Evolutionary conservation across 2,329 filamentous ascomycete genomes (phyloP), one percentile per base, ranked within the genome.

Genomic region (Trichoderma atrobrunneum): DNA sequence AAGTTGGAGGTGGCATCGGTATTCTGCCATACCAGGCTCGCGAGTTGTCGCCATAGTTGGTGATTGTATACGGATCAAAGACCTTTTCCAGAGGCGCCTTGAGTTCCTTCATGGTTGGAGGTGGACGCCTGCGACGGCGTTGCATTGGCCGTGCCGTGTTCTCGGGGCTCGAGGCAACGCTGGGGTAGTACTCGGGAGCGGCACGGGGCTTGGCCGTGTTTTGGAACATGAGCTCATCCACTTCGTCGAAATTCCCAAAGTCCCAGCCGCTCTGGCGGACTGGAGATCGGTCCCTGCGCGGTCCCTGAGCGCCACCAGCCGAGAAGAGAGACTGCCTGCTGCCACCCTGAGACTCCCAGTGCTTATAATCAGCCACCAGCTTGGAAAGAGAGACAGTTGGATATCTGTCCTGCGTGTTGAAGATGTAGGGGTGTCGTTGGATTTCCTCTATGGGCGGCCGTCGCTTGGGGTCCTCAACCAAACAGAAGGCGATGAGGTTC

Each of bases 291-390:
- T 72, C 56, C 80, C 76, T 80, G 39, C 70, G 75, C 26, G 81
- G 12, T 74, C 72, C 48, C 72, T 87, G 85, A 1, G 87, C 87
- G 68, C 87, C 87, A 34, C 85, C 84, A 3, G 83, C 78, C 12
- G 84, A 83, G 72, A 90, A 89, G 0, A 89, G 80, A 16, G 88
- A 89, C 74, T 86, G 87, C 60, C 91, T 85, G 74, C 87, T 87
- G 21, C 91, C 91, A 34, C 91, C 91, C 75, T 87, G 85, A 24
- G 88, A 86, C 78, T 93, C 91, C 91, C 91, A 93, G 14, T 88
- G 80, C 75, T 88, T 89, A 80, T 91, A 93, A 7, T 88, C 89
- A 75, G 88, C 87, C 18, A 93, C 89, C 3, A 93, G 84, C 73
- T 87, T 83, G 8, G 87, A 82, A 3, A 93, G 84, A 16, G 84